Evolutionary conservation across 2,329 filamentous ascomycete genomes (phyloP), one percentile per base, ranked within the genome.

Genomic region (Helicocarpus griseus): DNA sequence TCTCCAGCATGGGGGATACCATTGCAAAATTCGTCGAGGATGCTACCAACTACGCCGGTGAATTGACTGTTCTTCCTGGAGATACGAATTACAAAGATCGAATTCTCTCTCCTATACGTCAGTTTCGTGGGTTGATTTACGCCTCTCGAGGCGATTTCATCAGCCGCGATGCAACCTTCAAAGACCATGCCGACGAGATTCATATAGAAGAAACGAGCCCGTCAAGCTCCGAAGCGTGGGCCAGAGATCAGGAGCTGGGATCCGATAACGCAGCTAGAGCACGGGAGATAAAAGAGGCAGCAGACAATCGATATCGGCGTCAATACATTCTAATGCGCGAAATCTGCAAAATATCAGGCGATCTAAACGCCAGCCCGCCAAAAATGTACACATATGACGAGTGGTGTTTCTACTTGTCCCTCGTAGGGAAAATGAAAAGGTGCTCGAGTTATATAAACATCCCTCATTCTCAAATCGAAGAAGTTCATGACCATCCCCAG

Each of bases 21-120:
- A 53, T 71, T 8, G 74, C 81, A 53, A 77, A 77, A 53, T 65
- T 67, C 7, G 73, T 81, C 62, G 73, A 74, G 21, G 76, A 81
- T 45, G 52, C 75, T n/a, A 79, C 77, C 0, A 73, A 77, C n/a
- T 79, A 73, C 69, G 54, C 79, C 4, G 78, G 76, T 11, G 73
- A 76, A 28, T 56, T 80, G 22, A 80, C 78, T 2, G 71, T 81
- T 17, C 61, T 80, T 1, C 78, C 78, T 1, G 72, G 70, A 7
- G 76, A 78, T 29, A 57, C 70, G 47, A 70, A 73, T 8, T 62
- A 61, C 28, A 52, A 50, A 36, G 48, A 50, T 22, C 14, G 22
- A 29, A 43, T 50, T 5, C 13, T 29, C 14, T 35, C 28, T 13
- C 44, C 44, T 13, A n/a, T 46, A 13, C 61, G 60, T 9, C 56